phyloP scores from a whole-genome alignment of 2,329 filamentous ascomycete genomes.

The Malbranchea cinnamomea region DNA sequence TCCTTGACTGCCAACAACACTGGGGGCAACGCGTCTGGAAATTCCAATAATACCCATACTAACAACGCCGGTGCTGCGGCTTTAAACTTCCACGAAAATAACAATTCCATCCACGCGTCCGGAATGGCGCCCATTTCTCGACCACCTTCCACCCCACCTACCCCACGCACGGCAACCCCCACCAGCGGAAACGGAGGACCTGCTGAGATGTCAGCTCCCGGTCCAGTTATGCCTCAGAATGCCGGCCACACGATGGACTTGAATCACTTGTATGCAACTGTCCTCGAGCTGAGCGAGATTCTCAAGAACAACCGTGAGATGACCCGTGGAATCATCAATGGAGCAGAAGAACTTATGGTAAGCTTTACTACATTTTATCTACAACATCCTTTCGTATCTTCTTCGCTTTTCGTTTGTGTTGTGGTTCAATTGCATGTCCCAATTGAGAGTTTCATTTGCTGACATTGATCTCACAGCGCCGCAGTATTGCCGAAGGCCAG shows the following conservation, averaged over 20 bases:
- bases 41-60: constrained; percentile 1
- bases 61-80: too few species aligned
- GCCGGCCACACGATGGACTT: constrained; percentile 38
- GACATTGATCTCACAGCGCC: constrained; percentile 21
- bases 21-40: constrained; percentile 2
- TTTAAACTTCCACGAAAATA: constrained; percentile 20
- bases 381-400: constrained; percentile 2
- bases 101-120: constrained; percentile 16
- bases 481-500: constrained; percentile 26
- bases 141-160: constrained; percentile 19
- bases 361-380: constrained; percentile 10
- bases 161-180: constrained; percentile 13
- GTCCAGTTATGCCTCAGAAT: constrained; percentile 31
- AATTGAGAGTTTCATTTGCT: constrained; percentile 1
- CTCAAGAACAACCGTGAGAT: constrained; percentile 35
- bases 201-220: constrained; percentile 20
- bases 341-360: constrained; percentile 35
- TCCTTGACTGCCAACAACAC: constrained; percentile 6
- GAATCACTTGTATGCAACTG: constrained; percentile 35
- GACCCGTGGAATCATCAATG: constrained; percentile 33
- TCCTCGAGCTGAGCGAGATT: constrained; percentile 34
- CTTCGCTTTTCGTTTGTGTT: too few species aligned
- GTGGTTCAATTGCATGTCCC: too few species aligned
- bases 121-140: constrained; percentile 15
- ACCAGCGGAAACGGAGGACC: constrained; percentile 6